Base-by-base conservation (phyloP, 2,329 filamentous ascomycete genomes). In the Myriosclerotinia scirpicola region DNA sequence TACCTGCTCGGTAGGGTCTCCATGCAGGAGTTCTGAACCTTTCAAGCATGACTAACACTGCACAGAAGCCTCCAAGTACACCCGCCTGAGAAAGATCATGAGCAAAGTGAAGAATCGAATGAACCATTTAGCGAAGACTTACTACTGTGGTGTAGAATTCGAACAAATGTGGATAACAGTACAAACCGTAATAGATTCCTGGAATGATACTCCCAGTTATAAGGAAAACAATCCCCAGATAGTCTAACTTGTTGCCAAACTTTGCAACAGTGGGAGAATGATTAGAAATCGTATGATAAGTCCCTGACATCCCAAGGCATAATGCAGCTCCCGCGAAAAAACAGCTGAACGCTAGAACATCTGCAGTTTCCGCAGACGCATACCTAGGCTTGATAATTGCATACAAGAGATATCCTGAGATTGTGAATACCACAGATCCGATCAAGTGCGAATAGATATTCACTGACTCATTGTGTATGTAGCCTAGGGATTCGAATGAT, bases 181-280 rank as follows among this genome's bases (percentile, higher is more conserved):
- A 91, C 77, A 96, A 92, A 4, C 90, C 93, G 77, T 96, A 97
- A 78, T 92, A 95, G 67, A 99, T 78, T 60, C 91, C 90, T 2
- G 95, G 93, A 55, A 98, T 86, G 75, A 94, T 97, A 76, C 90
- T 94, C 8, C 95, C 95, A 71, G 94, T 91, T 67, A 98, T 98
- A 71, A 99, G 81, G 59, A 89, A 86, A 40, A 98, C 91, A 72
- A 99, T 99, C 8, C 95, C 95, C 6, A 94, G 86, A 77, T 99
- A 98, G 77, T 99, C 95, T 66, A 98, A 81, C 77, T 96, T 92
- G 77, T 98, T 98, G 14, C 93, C 93, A 81, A 92, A 91, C 69
- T 86, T 88, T 2, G 90, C 88, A 17, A 97, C 91, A 1, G 79
- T 79, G 48, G 87, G 85, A 22, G 91, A 95, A 78, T 99, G 95